Evolutionary conservation across 2,329 filamentous ascomycete species (phyloP).

Genomic region (Talaromyces sp.): DNA sequence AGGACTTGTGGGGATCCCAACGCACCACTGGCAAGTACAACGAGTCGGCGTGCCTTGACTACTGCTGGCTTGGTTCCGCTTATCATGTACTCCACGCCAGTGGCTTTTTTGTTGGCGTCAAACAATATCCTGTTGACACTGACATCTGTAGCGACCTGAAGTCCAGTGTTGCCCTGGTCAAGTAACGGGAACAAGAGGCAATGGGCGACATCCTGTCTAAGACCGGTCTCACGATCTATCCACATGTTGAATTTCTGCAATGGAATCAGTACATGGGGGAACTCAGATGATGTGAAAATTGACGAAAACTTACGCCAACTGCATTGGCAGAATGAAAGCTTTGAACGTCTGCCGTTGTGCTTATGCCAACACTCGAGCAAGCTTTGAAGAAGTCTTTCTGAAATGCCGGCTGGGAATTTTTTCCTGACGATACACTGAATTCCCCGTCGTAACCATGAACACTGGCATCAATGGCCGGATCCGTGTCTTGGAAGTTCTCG

Average conservation of each 20-base stretch:
- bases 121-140: constrained; percentile 57
- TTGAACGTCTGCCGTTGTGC: constrained; percentile 19
- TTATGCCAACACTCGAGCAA: constrained; percentile 19
- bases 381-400: constrained; percentile 22
- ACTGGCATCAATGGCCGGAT: constrained; percentile 18
- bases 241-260: constrained; percentile 22
- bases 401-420: constrained; percentile 19
- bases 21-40: constrained; percentile 13
- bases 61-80: neutral
- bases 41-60: constrained; percentile 3
- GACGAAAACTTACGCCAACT: constrained; percentile 17
- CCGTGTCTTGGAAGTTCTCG: constrained; percentile 21
- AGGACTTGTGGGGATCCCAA: constrained; percentile 45
- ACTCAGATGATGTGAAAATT: neutral
- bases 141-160: constrained; percentile 58
- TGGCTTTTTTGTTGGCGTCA: constrained; percentile 50
- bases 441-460: constrained; percentile 22
- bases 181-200: constrained; percentile 20
- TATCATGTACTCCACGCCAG: constrained; percentile 54
- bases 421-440: constrained; percentile 21
- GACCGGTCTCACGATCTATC: constrained; percentile 21
- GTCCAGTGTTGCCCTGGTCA: constrained; percentile 23
- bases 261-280: neutral
- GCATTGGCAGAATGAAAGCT: constrained; percentile 20
- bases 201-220: constrained; percentile 23